Evolutionary conservation across 345 rosid genomes (phyloP).

Genomic region (Camelina neglecta): DNA sequence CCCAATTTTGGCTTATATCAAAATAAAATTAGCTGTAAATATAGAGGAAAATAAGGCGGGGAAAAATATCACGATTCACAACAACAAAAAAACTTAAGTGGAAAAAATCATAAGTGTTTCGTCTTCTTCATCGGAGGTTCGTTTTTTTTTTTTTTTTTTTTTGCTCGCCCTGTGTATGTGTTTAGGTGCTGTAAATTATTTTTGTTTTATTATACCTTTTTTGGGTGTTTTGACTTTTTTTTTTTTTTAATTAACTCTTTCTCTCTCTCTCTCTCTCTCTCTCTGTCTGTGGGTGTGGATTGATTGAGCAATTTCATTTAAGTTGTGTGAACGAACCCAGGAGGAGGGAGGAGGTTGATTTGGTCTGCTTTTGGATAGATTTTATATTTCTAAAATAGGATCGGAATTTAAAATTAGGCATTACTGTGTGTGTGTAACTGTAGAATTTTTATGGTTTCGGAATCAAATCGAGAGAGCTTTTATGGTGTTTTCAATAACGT

Average conservation of each 20-base stretch:
- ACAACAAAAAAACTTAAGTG: background rate
- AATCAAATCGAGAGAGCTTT: slow-evolving; percentile 36
- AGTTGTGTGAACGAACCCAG: background rate
- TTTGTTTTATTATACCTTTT: background rate
- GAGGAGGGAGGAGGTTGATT: background rate
- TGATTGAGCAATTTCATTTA: background rate
- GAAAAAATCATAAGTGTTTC: background rate
- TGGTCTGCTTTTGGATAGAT: slow-evolving; percentile 22
- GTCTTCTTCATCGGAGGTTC: slow-evolving; percentile 41
- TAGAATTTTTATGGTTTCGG: slow-evolving; percentile 27
- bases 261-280: background rate
- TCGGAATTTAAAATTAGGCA: slow-evolving; percentile 15
- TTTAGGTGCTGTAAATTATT: background rate
- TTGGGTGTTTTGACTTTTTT: slow-evolving; percentile 21
- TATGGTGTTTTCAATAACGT: slow-evolving; percentile 20
- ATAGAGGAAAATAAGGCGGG: slow-evolving; percentile 42
- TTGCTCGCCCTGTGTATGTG: background rate
- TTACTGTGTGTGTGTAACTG: slow-evolving; percentile 38
- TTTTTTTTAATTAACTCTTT: too few species aligned
- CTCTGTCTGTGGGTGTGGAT: background rate
- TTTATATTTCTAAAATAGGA: slow-evolving; percentile 8
- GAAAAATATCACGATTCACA: slow-evolving; percentile 33
- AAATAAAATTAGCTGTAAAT: slow-evolving; percentile 19
- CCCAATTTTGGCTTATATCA: slow-evolving; percentile 20
- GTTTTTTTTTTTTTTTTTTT: background rate